Base-by-base conservation (phyloP, 768 basidiomycete species). In the Asterophora parasitica region DNA sequence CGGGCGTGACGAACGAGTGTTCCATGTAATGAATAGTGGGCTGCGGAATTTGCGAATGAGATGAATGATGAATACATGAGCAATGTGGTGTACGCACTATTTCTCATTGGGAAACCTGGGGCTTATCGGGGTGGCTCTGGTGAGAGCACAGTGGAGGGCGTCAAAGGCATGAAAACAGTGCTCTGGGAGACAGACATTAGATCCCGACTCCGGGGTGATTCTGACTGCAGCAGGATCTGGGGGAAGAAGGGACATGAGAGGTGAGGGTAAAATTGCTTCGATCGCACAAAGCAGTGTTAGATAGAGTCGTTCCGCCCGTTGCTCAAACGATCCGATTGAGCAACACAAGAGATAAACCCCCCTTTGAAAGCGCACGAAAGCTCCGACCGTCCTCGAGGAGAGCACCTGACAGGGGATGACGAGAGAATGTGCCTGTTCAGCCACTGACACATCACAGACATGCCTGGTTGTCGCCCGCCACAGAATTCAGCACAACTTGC, bases 11-110 rank as follows among this genome's bases (percentile, higher is more conserved):
- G 79, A 74, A 50, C 77, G 78, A 37, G 80, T 85, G 66, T 92
- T 93, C 94, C 94, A 99, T 5, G 95, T 98, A 27, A 98, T 92
- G 66, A 99, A 99, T 46, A 99, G 74, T 10, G 94, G 92, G 66
- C 92, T 92, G 53, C 36, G 12, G 31, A 17, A 33, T 17, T 47
- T 15, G 33, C 42, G 27, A 34, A 49, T 20, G 32, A 43, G 36
- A 51, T 30, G 7, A 39, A 31, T 26, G 12, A 38, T 17, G 2
- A 7, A 12, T 27, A 28, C 36, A 44, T 15, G 11, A 16, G 20
- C 8, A 35, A 4, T 15, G 13, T 10, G 16, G 17, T 7, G 15
- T n/a, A 71, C 85, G 60, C 64, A 94, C 92, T 82, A 93, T 65
- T 88, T 84, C 47, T 84, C 82, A 53, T 90, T 77, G 11, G 75